phyloP scores from a whole-genome alignment of 495 filamentous ascomycete genomes.

The Sordaria brevicollis region DNA sequence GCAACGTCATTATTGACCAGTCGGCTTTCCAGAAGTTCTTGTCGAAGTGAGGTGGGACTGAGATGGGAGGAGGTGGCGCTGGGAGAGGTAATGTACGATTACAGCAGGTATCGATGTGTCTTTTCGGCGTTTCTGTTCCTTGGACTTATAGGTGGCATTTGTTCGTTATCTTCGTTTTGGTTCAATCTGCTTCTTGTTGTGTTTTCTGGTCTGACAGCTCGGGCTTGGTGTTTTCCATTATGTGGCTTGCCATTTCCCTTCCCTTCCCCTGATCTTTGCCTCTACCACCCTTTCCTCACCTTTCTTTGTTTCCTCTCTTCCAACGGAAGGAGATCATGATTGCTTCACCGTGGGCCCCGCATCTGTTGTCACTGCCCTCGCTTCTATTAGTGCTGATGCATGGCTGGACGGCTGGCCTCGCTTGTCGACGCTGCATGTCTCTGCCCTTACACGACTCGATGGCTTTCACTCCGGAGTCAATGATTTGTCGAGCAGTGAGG shows the following conservation, averaged over 20 bases:
- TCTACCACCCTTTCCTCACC: neutral
- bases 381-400: neutral
- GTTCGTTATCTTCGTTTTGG: neutral
- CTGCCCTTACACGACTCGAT: neutral
- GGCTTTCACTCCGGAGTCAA: neutral
- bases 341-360: neutral
- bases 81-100: neutral
- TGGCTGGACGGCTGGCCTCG: neutral
- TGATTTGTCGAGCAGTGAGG: neutral
- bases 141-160: neutral
- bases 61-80: neutral
- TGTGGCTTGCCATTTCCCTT: neutral
- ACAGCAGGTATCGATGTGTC: neutral
- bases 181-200: neutral
- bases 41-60: slow-evolving; percentile 26
- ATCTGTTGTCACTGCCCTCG: neutral
- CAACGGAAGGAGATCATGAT: neutral
- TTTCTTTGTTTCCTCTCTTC: neutral
- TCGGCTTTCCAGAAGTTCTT: slow-evolving; percentile 89
- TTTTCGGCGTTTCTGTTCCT: neutral
- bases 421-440: neutral
- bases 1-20: slow-evolving; percentile 84
- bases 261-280: neutral
- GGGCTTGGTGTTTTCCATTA: neutral
- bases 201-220: neutral